phyloP scores from a whole-genome alignment of 2,329 filamentous ascomycete genomes.

The Penicillium paneum region DNA sequence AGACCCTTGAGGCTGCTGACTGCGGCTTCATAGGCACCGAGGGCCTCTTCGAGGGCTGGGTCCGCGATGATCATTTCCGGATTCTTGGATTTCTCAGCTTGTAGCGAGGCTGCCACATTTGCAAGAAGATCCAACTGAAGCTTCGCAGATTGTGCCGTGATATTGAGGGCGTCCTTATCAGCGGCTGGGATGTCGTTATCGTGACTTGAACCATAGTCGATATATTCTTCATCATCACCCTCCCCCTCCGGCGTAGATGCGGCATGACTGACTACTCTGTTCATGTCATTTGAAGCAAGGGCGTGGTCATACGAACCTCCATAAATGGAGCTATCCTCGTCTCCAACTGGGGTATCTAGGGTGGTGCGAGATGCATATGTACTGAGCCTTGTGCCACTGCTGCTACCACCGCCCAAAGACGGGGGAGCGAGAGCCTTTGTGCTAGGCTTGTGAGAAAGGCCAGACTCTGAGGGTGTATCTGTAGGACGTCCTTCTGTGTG shows the following conservation, averaged over 20 bases:
- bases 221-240: conserved; percentile 69
- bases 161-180: conserved; percentile 92
- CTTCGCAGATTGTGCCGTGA: conserved; percentile 91
- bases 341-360: conserved; percentile 49
- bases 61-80: conserved; percentile 73
- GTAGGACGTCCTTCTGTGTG: conserved; percentile 56
- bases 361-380: conserved; percentile 48
- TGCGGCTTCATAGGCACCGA: conserved; percentile 82
- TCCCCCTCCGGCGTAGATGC: conserved; percentile 58
- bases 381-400: conserved; percentile 47
- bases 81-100: conserved; percentile 66
- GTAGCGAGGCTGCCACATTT: conserved; percentile 77
- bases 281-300: conserved; percentile 49
- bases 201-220: conserved; percentile 74
- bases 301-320: conserved; percentile 57
- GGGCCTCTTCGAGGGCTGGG: conserved; percentile 69
- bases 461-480: conserved; percentile 43
- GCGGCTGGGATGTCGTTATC: conserved; percentile 69
- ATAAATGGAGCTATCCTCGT: conserved; percentile 53
- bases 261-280: conserved; percentile 48
- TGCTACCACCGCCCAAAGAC: conserved; percentile 36
- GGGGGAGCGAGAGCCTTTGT: conserved; percentile 38
- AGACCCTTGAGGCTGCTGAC: conserved; percentile 83
- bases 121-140: conserved; percentile 87
- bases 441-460: conserved; percentile 32